phyloP scores from a whole-genome alignment of 768 basidiomycete species.

The Rhodotorula toruloides region DNA sequence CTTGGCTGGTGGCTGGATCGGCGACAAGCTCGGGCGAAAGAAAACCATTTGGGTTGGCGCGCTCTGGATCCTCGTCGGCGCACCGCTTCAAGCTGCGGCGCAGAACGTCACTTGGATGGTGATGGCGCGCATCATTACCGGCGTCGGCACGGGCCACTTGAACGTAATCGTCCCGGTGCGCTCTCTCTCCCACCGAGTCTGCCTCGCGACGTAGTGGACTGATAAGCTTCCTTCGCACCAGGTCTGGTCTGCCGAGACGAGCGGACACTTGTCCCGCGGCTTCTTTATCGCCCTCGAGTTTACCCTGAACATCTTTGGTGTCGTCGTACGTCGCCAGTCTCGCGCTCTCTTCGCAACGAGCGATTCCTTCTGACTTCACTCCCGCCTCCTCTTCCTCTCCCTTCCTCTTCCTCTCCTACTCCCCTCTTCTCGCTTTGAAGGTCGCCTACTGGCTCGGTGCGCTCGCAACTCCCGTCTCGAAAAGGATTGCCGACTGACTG shows the following conservation, averaged over 20 bases:
- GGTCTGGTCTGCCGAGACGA: slow-evolving; percentile 40
- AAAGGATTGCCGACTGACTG: neutral
- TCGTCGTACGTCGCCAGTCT: neutral
- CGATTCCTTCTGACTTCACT: neutral
- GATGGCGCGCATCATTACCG: slow-evolving; percentile 38
- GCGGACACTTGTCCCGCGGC: slow-evolving; percentile 40
- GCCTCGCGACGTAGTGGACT: too few species aligned
- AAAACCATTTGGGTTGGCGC: slow-evolving; percentile 38
- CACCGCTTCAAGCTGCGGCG: slow-evolving; percentile 31
- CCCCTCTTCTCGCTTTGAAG: neutral
- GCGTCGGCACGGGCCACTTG: slow-evolving; percentile 38
- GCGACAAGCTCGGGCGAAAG: slow-evolving; percentile 39
- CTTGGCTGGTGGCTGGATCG: slow-evolving; percentile 39
- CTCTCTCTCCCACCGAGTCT: too few species aligned
- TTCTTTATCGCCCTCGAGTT: slow-evolving; percentile 40
- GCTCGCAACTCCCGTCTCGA: neutral
- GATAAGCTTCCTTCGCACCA: too few species aligned
- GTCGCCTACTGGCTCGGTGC: slow-evolving; percentile 41
- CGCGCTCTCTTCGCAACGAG: too few species aligned
- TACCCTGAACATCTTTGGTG: slow-evolving; percentile 35
- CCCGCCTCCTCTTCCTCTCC: neutral
- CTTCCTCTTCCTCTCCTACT: neutral
- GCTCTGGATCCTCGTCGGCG: slow-evolving; percentile 40
- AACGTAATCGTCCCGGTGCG: slow-evolving; percentile 42
- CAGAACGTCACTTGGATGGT: slow-evolving; percentile 40